phyloP scores from a whole-genome alignment of 2,329 filamentous ascomycete species.

The Acarospora socialis region DNA sequence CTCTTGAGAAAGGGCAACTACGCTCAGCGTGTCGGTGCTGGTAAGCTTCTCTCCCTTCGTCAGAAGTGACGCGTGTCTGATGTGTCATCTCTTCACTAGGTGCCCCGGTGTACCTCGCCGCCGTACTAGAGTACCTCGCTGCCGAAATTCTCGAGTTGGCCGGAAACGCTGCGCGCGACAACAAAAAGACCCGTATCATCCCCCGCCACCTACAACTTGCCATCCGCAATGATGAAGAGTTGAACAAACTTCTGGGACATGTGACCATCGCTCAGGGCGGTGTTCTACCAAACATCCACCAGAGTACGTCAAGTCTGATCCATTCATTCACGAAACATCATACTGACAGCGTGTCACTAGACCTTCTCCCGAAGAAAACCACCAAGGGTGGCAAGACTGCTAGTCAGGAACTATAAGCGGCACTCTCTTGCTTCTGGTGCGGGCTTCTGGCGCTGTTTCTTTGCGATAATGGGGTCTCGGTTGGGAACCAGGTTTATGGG shows the following conservation, averaged over 20 bases:
- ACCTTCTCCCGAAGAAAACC: slow-evolving; percentile 99
- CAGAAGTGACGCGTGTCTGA: slow-evolving; percentile 12
- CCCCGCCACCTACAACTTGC: slow-evolving; percentile 97
- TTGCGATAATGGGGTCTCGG: slow-evolving; percentile 62
- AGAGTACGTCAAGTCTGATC: slow-evolving; percentile 50
- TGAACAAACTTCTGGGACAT: slow-evolving; percentile 96
- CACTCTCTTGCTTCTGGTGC: slow-evolving; percentile 38
- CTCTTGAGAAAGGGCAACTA: slow-evolving; percentile 99
- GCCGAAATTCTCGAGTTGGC: slow-evolving; percentile 98
- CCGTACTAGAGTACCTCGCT: slow-evolving; percentile 95
- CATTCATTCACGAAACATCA: slow-evolving; percentile 15
- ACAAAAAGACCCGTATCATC: slow-evolving; percentile 99
- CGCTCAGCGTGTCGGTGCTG: slow-evolving; percentile 97
- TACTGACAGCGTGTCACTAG: slow-evolving; percentile 40
- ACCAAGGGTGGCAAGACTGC: slow-evolving; percentile 82
- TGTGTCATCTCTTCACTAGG: slow-evolving; percentile 27
- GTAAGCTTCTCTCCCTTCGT: slow-evolving; percentile 31
- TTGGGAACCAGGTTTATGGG: slow-evolving; percentile 40
- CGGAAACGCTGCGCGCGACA: slow-evolving; percentile 96
- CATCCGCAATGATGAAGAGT: slow-evolving; percentile 97
- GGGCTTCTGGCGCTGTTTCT: slow-evolving; percentile 42
- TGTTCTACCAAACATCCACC: slow-evolving; percentile 94
- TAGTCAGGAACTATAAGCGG: slow-evolving; percentile 81
- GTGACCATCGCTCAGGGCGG: slow-evolving; percentile 95
- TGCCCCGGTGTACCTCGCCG: slow-evolving; percentile 92